phyloP scores from a whole-genome alignment of 345 rosid species.

The Dipteronia sinensis region DNA sequence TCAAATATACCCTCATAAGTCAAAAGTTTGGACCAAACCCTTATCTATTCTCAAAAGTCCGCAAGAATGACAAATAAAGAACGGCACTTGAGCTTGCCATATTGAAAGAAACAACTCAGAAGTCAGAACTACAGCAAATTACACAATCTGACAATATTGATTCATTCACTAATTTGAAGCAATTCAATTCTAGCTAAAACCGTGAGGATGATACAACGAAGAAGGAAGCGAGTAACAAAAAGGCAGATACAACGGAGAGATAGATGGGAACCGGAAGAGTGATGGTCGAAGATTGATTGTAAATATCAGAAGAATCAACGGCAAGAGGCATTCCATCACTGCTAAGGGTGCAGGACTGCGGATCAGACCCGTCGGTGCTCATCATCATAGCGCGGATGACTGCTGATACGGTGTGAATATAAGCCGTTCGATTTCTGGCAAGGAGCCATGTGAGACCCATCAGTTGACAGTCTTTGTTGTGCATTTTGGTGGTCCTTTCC shows the following conservation, averaged over 20 bases:
- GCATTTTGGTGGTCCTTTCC: constrained; percentile 79
- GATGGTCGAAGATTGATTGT: constrained; percentile 38
- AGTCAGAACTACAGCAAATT: neutral
- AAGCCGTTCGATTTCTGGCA: constrained; percentile 71
- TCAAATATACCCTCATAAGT: too few species aligned
- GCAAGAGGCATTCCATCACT: constrained; percentile 92
- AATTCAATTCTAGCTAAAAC: constrained; percentile 18
- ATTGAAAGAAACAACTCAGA: neutral
- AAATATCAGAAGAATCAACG: constrained; percentile 71
- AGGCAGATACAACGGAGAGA: constrained; percentile 10
- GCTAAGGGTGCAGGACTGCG: constrained; percentile 70
- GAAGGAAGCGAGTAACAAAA: constrained; percentile 18
- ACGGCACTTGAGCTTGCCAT: constrained; percentile 15
- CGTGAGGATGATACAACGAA: constrained; percentile 21
- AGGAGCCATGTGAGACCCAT: constrained; percentile 99
- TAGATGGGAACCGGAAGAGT: constrained; percentile 13
- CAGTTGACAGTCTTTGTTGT: constrained; percentile 79
- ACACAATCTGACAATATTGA: constrained; percentile 12
- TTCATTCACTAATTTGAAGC: constrained; percentile 15
- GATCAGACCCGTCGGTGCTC: constrained; percentile 47
- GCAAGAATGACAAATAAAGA: neutral
- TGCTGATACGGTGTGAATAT: constrained; percentile 74
- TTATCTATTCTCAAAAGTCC: neutral
- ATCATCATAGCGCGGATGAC: constrained; percentile 83
- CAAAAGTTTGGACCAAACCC: neutral